These are phyloP conservation scores for Echria macrotheca DNA, from an alignment of 495 filamentous ascomycete genomes.

Conservation along the genomic window DNA sequence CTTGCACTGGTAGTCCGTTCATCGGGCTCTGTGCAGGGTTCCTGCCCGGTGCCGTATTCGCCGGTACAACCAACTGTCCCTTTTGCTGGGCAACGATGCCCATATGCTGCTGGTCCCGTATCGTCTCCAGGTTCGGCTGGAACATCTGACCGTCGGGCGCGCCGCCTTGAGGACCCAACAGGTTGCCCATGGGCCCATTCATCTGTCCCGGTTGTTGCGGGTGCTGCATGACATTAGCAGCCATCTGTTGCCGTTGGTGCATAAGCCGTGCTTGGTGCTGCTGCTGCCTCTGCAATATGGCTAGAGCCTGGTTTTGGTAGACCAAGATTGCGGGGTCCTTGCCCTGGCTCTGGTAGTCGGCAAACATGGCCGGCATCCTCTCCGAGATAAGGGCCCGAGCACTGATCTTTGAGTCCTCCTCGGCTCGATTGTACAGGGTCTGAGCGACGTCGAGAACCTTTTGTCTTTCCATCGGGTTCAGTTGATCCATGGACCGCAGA, in stretches of 20 bases:
- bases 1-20: slow-evolving; percentile 31
- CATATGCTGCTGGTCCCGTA: slow-evolving; percentile 43
- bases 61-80: slow-evolving; percentile 49
- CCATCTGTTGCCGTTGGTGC: too few species aligned
- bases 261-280: too few species aligned
- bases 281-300: too few species aligned
- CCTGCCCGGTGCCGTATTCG: slow-evolving; percentile 37
- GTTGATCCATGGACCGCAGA: background rate
- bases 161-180: slow-evolving; percentile 28
- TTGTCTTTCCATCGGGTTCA: background rate
- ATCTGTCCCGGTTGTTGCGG: too few species aligned
- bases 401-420: slow-evolving; percentile 29
- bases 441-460: slow-evolving; percentile 27
- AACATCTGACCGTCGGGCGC: slow-evolving; percentile 35
- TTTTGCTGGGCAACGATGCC: slow-evolving; percentile 42
- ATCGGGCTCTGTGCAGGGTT: slow-evolving; percentile 38
- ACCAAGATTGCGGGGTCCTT: slow-evolving; percentile 37
- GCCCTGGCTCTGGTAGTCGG: slow-evolving; percentile 27
- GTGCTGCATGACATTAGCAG: too few species aligned
- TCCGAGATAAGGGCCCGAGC: slow-evolving; percentile 28
- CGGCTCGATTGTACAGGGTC: slow-evolving; percentile 17
- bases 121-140: slow-evolving; percentile 40
- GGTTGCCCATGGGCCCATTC: too few species aligned
- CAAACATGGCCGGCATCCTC: slow-evolving; percentile 21
- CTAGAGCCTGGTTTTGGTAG: slow-evolving; percentile 34